A percentile compares a stretch with the other conserved stretches of the same genome.
Conservation (phyloP, 768 basidiomycete species). For the Naganishia vaughanmartiniae region DNA sequence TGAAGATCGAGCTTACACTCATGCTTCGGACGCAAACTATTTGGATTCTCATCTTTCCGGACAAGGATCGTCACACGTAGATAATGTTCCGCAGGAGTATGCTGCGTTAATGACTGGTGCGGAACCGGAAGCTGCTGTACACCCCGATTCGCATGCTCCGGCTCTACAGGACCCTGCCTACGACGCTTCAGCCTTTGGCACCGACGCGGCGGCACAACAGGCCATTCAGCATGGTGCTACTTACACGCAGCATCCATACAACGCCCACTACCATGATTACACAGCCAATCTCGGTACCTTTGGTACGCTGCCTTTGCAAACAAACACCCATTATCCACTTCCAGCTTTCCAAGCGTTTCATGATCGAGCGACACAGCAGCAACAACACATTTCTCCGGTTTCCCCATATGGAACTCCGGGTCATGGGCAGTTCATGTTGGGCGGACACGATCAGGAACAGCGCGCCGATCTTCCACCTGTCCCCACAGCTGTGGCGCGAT, state of each 20-base stretch:
- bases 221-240: constrained; percentile 9
- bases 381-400: constrained; percentile 15
- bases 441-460: constrained; percentile 19
- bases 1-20: constrained; percentile 13
- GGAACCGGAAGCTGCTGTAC: not conserved
- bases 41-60: constrained; percentile 13
- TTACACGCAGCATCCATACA: constrained; percentile 12
- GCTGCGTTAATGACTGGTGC: constrained; percentile 19
- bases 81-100: constrained; percentile 19
- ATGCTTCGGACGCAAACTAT: constrained; percentile 4
- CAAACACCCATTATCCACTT: constrained; percentile 14
- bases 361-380: constrained; percentile 7
- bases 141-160: constrained; percentile 9
- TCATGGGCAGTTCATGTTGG: constrained; percentile 13
- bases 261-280: constrained; percentile 9
- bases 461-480: constrained; percentile 23
- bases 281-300: constrained; percentile 5
- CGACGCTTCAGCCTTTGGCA: constrained; percentile 5
- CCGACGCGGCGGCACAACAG: constrained; percentile 8
- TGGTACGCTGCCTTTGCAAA: constrained; percentile 12
- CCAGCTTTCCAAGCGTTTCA: constrained; percentile 20
- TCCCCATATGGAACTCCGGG: constrained; percentile 19
- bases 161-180: constrained; percentile 17
- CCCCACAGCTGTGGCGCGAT: constrained; percentile 3
- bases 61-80: constrained; percentile 2